Base-by-base conservation (phyloP, 257 asterid genomes). In the Solanum neorickii region DNA sequence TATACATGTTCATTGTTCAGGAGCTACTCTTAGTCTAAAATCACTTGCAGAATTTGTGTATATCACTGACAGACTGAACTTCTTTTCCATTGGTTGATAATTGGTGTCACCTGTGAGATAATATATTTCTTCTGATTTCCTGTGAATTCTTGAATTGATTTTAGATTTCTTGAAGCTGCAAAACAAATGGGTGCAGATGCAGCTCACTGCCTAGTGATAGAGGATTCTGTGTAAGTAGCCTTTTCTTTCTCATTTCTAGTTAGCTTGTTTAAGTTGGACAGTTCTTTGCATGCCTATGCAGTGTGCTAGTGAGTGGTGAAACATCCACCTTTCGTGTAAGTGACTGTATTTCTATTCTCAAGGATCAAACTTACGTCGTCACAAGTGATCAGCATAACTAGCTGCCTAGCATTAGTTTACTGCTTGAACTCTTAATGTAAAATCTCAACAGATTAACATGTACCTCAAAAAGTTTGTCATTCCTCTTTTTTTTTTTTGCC, bases 151-250 rank as follows among this genome's bases (percentile, higher is more conserved):
- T 62, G 42, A 84, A 76, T 88, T 66, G 77, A 85, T 85, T 83
- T 85, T 92, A 96, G 99, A 91, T 96, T 92, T 91, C 91, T 94
- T 83, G 99, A 96, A 94, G 99, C 98, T 90, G 98, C 99, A 72
- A 93, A 90, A n/a, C 89, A 90, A 84, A 93, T 96, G 96, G 95
- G 92, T 89, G 92, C 91, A 60, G 94, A 94, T 91, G 87, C 97
- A 83, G 86, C 86, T 73, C 82, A 91, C 84, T 94, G 99, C 90
- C 97, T 96, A 39, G 99, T 96, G 88, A 94, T 96, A 25, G 99
- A 95, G 90, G 98, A 96, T 90, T 96, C 98, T 59, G 62, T 93
- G 99, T 96, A 88, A 93, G 98, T 89, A 29, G 37, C 62, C 86
- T 18, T 42, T 82, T 21, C 31, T 62, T 87, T 49, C 35, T 80